Conservation (phyloP, 202 grass and related monocot genomes). For the Bolboschoenoplectus hybrid region DNA sequence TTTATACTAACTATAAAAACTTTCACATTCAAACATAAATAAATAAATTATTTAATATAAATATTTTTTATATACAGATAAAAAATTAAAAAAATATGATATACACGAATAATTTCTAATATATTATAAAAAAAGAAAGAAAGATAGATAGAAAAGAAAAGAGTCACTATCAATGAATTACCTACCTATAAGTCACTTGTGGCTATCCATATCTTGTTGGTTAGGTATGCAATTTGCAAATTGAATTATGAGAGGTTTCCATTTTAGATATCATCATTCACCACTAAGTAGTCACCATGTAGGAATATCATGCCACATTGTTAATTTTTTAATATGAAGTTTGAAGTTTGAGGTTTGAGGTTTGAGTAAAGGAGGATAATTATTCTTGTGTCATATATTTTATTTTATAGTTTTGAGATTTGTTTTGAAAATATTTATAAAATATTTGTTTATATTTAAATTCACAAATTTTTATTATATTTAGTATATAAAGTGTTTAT, state of each 20-base stretch:
- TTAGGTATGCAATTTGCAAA: constrained; percentile 37
- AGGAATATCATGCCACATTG: not conserved
- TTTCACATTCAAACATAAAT: too few species aligned
- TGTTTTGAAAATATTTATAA: too few species aligned
- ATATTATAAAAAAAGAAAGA: not conserved
- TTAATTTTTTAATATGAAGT: not conserved
- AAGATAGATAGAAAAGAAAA: not conserved
- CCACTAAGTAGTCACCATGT: not conserved
- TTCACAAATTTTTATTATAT: too few species aligned
- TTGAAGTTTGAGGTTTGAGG: not conserved
- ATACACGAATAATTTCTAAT: too few species aligned
- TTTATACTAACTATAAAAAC: too few species aligned
- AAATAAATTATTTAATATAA: too few species aligned
- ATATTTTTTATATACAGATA: too few species aligned
- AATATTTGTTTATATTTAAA: too few species aligned
- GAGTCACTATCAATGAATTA: constrained; percentile 44
- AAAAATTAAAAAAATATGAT: too few species aligned
- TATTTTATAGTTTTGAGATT: not conserved
- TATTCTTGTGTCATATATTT: not conserved
- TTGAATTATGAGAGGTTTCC: not conserved
- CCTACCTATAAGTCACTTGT: constrained; percentile 43
- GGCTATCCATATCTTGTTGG: constrained; percentile 44
- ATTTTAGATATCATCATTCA: not conserved
- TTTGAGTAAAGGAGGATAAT: not conserved
- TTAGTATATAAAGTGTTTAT: too few species aligned